Base-by-base conservation (phyloP, 805 yeast genomes). In the Sungouiozyma ichnusensis region DNA sequence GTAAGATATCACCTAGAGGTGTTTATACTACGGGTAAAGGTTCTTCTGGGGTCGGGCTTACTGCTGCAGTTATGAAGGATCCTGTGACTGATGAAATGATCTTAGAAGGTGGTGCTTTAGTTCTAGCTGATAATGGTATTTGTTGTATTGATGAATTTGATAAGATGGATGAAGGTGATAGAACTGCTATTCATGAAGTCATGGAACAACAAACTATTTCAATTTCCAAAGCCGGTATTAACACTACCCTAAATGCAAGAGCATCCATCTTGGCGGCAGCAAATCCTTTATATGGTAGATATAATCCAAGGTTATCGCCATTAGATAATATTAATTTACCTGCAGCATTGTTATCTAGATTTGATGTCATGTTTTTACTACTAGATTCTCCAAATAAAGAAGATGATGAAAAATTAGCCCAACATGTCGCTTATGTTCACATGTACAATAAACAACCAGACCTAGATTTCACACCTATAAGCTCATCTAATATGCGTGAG, bases 161-260 rank as follows among this genome's bases (percentile, higher is more conserved):
- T 65, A 92, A 92, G 68, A 92, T 92, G 98, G 97, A 90, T 61
- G 98, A 92, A 63, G 66, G 74, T 48, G 98, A 92, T 65, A 74
- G 98, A 57, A 92, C 97, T 0, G 97, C 97, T 1, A 92, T 92
- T 57, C 97, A 90, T 65, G 98, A 90, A 70, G 98, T 92, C 29
- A 92, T 92, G 98, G 98, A 92, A 67, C 98, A 92, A 63, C 98
- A 92, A 65, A 92, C 98, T 2, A 92, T 92, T 45, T 85, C 95
- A 17, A 92, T 92, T 44, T 85, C 97, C 35, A 92, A 92, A 64
- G 98, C 98, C 3, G 98, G 98, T 51, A 92, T 92, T 53, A 85
- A 92, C 48, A 92, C 98, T 8, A 85, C 97, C 2, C 70, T 92
- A 52, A 92, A 92, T 60, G 98, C 98, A 6, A 76, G 98, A 61